Base-by-base conservation (phyloP, 1,284 basidiomycete species). In the Spongispora temasekensis region DNA sequence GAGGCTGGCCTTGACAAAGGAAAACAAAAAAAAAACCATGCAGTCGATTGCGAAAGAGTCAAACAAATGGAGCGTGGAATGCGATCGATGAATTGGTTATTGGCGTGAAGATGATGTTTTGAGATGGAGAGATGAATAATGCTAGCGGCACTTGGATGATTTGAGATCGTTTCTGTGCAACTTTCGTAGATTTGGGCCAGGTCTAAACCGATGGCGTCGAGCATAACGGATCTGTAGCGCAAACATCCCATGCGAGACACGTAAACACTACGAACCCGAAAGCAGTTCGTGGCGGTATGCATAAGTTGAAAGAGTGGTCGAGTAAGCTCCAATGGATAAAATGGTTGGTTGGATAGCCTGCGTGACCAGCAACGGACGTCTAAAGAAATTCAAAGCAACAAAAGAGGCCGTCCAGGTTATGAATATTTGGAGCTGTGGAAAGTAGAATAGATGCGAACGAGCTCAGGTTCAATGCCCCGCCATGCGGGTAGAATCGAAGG, bases 401-500 rank as follows among this genome's bases (percentile, higher is more conserved):
- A 44, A 34, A 23, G 28, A n/a, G 56, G 56, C 30, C 46, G 56
- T 57, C 54, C 58, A 28, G 34, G 28, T 50, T 37, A 23, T 30
- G 23, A 32, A 58, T 51, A 31, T 55, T 53, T 53, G 62, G 57
- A 61, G 37, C 55, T 42, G 54, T 56, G 52, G 48, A 42, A 58
- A 57, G 42, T n/a, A 25, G 50, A 37, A 52, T 25, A 13, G 48
- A 23, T 34, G 50, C 37, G 50, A 10, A 15, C n/a, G 25, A 54
- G 23, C 34, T 42, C 59, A 21, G 57, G 27, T 53, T 68, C 60
- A 74, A 56, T 64, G 64, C 17, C 63, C 64, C 34, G 76, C 73
- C 79, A 84, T 79, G 55, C 85, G 82, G 30, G 78, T 68, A 10
- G 86, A 82, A 28, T 83, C 83, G 66, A 85, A 89, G 3, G 89